Conservation (phyloP, 495 filamentous ascomycete genomes). For the Podospora australis region DNA sequence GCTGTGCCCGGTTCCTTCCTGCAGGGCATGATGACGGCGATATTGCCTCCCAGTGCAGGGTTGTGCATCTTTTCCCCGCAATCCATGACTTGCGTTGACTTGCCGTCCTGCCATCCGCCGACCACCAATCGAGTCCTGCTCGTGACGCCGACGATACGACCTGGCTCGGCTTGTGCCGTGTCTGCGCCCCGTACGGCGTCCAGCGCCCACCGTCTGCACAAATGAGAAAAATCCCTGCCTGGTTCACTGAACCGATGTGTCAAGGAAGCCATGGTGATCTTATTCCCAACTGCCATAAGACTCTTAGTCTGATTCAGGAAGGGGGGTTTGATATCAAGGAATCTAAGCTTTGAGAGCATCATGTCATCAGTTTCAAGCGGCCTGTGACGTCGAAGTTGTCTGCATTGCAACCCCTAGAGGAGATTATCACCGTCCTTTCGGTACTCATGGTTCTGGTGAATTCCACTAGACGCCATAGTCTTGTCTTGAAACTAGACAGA, state of each 20-base stretch:
- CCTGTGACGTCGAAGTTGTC: background rate
- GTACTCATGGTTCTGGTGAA: too few species aligned
- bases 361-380: background rate
- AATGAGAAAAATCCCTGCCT: constrained; percentile 1
- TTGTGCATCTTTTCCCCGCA: constrained; percentile 18
- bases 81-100: constrained; percentile 1
- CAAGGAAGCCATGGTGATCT: background rate
- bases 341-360: constrained; percentile 1
- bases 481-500: too few species aligned
- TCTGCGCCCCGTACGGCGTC: constrained; percentile 13
- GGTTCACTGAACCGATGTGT: background rate
- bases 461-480: too few species aligned
- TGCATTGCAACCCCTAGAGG: background rate
- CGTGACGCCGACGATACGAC: constrained; percentile 25
- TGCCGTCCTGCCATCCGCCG: constrained; percentile 9
- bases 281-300: background rate
- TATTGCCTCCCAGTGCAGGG: constrained; percentile 8
- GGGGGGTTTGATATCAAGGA: constrained; percentile 2
- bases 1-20: background rate
- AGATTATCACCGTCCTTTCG: too few species aligned
- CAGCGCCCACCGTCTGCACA: constrained; percentile 14
- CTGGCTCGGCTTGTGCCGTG: constrained; percentile 26
- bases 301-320: constrained; percentile 2
- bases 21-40: constrained; percentile 5
- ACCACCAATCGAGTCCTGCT: constrained; percentile 20